Evolutionary conservation across 1,139 yeast genomes (phyloP).

Genomic region (Saccharomycopsis crataegensis): DNA sequence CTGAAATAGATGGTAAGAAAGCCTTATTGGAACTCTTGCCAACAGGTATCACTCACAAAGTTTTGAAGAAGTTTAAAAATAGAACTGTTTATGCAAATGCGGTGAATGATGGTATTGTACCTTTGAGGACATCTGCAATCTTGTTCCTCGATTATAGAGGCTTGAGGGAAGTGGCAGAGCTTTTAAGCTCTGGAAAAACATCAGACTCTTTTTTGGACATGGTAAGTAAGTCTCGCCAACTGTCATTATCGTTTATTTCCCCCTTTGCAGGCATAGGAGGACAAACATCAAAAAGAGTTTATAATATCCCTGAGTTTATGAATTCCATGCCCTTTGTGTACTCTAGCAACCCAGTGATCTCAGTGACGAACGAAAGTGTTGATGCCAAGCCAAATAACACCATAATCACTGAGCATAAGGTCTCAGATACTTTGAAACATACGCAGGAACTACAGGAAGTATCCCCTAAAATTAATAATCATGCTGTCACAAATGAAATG

Average conservation of each 20-base stretch:
- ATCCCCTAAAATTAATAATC: not conserved
- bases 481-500: not conserved
- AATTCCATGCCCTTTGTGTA: conserved; percentile 8
- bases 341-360: conserved; percentile 7
- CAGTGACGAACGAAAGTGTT: conserved; percentile 5
- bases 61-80: conserved; percentile 40
- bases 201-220: not conserved
- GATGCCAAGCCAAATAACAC: not conserved
- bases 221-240: not conserved
- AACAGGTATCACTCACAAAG: conserved; percentile 62
- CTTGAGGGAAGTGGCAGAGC: conserved; percentile 23
- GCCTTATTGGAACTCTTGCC: conserved; percentile 75
- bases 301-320: conserved; percentile 14
- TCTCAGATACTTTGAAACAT: not conserved
- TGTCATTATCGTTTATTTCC: not conserved
- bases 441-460: not conserved
- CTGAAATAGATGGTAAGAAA: conserved; percentile 27
- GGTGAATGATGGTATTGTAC: conserved; percentile 55
- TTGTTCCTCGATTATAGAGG: conserved; percentile 55
- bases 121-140: conserved; percentile 50
- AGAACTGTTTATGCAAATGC: conserved; percentile 54
- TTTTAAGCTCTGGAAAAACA: not conserved
- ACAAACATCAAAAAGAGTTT: not conserved
- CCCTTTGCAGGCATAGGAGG: not conserved
- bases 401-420: not conserved